A percentile compares a stretch with the other conserved stretches of the same genome.
Conservation (phyloP, 768 basidiomycete species). For the Serendipita sp. region DNA sequence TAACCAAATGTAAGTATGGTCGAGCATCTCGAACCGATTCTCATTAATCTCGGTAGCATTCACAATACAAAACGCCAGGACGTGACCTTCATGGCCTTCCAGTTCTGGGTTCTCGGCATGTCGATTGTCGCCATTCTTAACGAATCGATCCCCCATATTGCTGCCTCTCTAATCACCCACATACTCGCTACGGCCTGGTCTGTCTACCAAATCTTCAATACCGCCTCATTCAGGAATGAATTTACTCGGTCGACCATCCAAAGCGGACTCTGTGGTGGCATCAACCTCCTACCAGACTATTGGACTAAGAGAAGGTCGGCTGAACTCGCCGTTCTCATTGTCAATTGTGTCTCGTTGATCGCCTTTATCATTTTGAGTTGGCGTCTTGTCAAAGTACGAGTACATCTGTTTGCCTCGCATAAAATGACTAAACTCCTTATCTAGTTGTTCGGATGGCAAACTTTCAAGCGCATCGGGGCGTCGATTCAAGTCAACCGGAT, state of each 20-base stretch:
- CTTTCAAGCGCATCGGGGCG: conserved; percentile 73
- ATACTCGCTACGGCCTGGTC: conserved; percentile 59
- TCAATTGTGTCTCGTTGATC: conserved; percentile 45
- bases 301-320: conserved; percentile 42
- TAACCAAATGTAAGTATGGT: conserved; percentile 37
- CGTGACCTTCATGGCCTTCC: conserved; percentile 58
- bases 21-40: background rate
- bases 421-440: background rate
- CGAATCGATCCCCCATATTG: conserved; percentile 65
- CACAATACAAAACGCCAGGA: conserved; percentile 63
- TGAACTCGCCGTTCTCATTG: conserved; percentile 46
- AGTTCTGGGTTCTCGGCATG: conserved; percentile 68
- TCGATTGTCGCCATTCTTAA: conserved; percentile 53
- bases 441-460: conserved; percentile 70
- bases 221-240: conserved; percentile 36
- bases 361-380: conserved; percentile 51
- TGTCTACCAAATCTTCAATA: conserved; percentile 45
- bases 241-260: conserved; percentile 39
- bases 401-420: background rate
- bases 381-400: conserved; percentile 50
- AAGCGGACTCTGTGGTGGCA: conserved; percentile 43
- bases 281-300: conserved; percentile 42
- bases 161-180: conserved; percentile 59
- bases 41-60: conserved; percentile 27
- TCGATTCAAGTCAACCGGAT: conserved; percentile 53